Evolutionary conservation across 768 basidiomycete genomes (phyloP).

Genomic region (Macrocybe gigantea): DNA sequence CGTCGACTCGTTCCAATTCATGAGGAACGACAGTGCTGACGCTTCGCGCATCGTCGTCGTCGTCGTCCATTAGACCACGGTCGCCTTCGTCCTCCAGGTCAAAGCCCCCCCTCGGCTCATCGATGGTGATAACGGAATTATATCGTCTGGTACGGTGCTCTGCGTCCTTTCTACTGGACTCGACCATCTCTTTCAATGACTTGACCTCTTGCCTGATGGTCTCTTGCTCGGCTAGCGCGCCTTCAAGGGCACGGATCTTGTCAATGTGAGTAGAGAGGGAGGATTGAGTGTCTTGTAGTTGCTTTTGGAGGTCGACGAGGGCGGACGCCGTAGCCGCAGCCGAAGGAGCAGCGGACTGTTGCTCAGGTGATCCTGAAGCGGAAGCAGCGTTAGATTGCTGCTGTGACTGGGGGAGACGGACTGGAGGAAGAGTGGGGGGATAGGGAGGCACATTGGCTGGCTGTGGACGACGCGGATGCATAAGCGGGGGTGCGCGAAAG

Average conservation of each 20-base stretch:
- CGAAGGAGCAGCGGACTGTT: constrained; percentile 13
- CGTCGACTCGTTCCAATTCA: constrained; percentile 65
- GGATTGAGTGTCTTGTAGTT: constrained; percentile 79
- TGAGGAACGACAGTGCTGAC: constrained; percentile 67
- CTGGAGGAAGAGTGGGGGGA: constrained; percentile 61
- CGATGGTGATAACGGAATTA: not conserved
- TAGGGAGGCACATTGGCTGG: constrained; percentile 58
- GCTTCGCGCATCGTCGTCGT: constrained; percentile 69
- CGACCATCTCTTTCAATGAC: constrained; percentile 65
- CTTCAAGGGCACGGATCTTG: constrained; percentile 78
- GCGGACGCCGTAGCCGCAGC: constrained; percentile 20
- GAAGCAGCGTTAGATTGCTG: constrained; percentile 16
- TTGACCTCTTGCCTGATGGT: constrained; percentile 73
- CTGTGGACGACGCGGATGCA: constrained; percentile 24
- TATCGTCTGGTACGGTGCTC: constrained; percentile 5
- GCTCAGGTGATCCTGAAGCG: constrained; percentile 12
- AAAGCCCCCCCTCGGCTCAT: constrained; percentile 23
- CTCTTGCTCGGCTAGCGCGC: constrained; percentile 80
- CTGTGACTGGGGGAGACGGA: constrained; percentile 37
- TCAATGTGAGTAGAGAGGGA: constrained; percentile 75
- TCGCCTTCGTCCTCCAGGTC: constrained; percentile 28
- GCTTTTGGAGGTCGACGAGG: constrained; percentile 65
- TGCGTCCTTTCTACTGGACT: constrained; percentile 50
- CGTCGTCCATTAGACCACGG: constrained; percentile 36
- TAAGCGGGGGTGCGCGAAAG: not conserved